These are phyloP conservation scores for Myrica gale DNA, from an alignment of 306 rosid genomes.

Conservation along the genomic window DNA sequence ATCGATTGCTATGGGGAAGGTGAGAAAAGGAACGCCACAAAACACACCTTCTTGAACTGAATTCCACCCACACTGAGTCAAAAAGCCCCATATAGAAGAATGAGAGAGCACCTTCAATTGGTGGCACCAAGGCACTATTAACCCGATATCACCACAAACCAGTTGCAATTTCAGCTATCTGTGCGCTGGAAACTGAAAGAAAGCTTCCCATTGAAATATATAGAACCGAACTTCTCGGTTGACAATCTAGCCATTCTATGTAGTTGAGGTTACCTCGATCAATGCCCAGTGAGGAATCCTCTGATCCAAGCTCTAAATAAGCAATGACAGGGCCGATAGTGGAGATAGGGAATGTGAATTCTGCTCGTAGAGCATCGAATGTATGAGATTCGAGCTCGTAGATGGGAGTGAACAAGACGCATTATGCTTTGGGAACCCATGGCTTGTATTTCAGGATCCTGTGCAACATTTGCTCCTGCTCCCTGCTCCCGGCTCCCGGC, in stretches of 20 bases:
- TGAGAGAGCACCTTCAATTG: constrained; percentile 55
- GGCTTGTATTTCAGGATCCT: constrained; percentile 3
- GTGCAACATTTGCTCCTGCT: neutral
- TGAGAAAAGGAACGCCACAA: constrained; percentile 47
- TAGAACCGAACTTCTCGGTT: constrained; percentile 48
- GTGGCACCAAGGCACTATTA: constrained; percentile 60
- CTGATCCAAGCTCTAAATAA: neutral
- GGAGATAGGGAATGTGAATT: constrained; percentile 31
- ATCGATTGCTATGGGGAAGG: constrained; percentile 51
- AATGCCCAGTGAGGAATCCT: neutral
- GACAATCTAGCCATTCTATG: constrained; percentile 18
- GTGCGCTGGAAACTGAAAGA: constrained; percentile 40
- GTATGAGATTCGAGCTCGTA: constrained; percentile 45
- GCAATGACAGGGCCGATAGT: constrained; percentile 39
- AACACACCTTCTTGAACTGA: constrained; percentile 44
- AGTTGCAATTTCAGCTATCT: constrained; percentile 45
- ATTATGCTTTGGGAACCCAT: constrained; percentile 34
- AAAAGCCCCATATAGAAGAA: constrained; percentile 43
- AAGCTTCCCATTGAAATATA: constrained; percentile 65
- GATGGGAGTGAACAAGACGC: constrained; percentile 34
- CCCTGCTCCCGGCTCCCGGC: too few relatives aligned
- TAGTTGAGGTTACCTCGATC: neutral
- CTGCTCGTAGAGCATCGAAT: constrained; percentile 31
- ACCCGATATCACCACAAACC: constrained; percentile 47
- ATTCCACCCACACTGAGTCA: constrained; percentile 71